phyloP scores from a whole-genome alignment of 164 flowering plant species.

The Houttuynia cordata region DNA sequence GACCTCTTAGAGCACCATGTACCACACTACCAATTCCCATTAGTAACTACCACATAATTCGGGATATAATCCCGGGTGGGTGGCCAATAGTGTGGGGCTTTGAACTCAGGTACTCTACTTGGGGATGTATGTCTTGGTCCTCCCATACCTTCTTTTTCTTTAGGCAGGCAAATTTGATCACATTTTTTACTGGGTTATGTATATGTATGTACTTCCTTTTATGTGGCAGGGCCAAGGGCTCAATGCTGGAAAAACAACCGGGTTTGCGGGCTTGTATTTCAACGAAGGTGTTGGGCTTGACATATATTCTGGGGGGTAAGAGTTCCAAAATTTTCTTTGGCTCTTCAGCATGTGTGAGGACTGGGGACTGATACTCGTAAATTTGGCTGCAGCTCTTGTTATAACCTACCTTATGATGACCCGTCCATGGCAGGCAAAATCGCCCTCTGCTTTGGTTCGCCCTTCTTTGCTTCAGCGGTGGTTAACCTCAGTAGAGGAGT shows the following conservation, averaged over 20 bases:
- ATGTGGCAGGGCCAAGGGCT: slow-evolving; percentile 17
- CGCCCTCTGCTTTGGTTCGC: slow-evolving; percentile 12
- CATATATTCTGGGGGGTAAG: background rate
- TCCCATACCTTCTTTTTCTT: too few relatives aligned
- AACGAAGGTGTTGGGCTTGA: slow-evolving; percentile 2
- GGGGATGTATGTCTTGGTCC: too few relatives aligned
- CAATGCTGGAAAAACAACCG: slow-evolving; percentile 3
- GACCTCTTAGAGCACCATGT: too few relatives aligned
- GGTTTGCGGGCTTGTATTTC: slow-evolving; percentile 10
- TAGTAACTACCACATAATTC: too few relatives aligned
- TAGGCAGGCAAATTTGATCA: too few relatives aligned
- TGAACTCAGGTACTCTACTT: too few relatives aligned
- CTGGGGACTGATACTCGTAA: background rate
- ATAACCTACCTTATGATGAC: slow-evolving; percentile 1
- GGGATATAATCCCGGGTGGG: too few relatives aligned
- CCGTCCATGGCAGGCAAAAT: slow-evolving; percentile 13
- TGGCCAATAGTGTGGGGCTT: too few relatives aligned
- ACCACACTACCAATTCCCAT: too few relatives aligned
- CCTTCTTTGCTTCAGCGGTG: background rate
- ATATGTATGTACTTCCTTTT: background rate
- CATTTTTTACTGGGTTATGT: too few relatives aligned
- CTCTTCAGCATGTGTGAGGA: background rate
- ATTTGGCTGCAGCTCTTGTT: background rate
- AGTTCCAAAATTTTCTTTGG: background rate
- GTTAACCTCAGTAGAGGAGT: slow-evolving; percentile 14